Base-by-base conservation (phyloP, 768 basidiomycete genomes). In the Phlebiopsis flavidoalba region DNA sequence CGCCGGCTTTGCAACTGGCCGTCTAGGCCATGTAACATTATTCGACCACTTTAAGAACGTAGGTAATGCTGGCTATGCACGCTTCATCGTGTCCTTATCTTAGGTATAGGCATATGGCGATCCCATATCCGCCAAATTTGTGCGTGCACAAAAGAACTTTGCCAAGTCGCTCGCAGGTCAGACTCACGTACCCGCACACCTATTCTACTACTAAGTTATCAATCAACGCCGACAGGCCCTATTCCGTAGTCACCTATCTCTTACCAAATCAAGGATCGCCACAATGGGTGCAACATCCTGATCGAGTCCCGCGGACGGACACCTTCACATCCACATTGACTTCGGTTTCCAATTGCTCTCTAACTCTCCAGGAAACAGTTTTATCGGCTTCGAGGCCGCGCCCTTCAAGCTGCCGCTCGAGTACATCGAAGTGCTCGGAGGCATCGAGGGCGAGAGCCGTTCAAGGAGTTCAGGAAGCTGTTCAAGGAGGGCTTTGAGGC, bases 371-470 rank as follows among this genome's bases (percentile, higher is more conserved):
- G 96, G 96, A 19, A 96, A 96, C 71, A n/a, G n/a, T n/a, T n/a
- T n/a, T n/a, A 90, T 99, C 64, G 92, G 96, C 26, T 98, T 99
- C 72, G 97, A 99, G 75, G 96, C 95, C n/a, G 95, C 97, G 1
- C 97, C 97, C 1, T 99, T 99, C 82, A 99, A 99, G 73, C 76
- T 98, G 12, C 88, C 95, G 8, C 79, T 89, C 57, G 97, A 99
- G 73, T 99, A 99, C 73, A 81, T 99, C 57, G 96, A 98, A 66
- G 91, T 99, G 31, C 79, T 99, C 33, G 97, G 97, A 8, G 96
- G 96, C 3, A 75, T 91, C 46, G 80, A 88, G 54, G 82, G 87
- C 31, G 78, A 86, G 22, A 86, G 22, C 81, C 89, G 12, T 98
- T 89, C 70, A 71, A 80, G 48, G 91, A 96, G 70, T 99, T 98